These are phyloP conservation scores for Rhexocercosporidium sp. DNA, from an alignment of 2,329 filamentous ascomycete genomes.

Conservation along the genomic window DNA sequence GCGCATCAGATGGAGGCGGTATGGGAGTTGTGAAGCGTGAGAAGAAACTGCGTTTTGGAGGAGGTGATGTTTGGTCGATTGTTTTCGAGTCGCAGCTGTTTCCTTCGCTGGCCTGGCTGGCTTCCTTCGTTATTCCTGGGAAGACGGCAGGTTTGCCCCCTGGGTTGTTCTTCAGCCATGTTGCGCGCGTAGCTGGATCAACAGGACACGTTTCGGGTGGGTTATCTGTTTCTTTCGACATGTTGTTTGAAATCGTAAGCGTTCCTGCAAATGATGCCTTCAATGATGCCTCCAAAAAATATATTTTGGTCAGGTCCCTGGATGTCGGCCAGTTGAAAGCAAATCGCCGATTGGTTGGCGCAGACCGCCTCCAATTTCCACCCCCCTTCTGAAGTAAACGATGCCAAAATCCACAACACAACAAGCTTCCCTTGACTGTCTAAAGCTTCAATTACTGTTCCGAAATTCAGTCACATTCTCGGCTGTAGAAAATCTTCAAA, in stretches of 20 bases:
- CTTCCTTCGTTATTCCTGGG: constrained; percentile 37
- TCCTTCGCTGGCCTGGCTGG: constrained; percentile 40
- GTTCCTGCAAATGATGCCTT: background rate
- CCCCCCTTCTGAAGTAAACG: constrained; percentile 6
- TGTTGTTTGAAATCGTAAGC: constrained; percentile 17
- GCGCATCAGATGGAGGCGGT: constrained; percentile 16
- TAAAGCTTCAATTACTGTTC: constrained; percentile 18
- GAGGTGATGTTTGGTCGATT: constrained; percentile 46
- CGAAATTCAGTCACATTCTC: background rate
- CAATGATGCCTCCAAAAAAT: constrained; percentile 28
- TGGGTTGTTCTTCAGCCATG: constrained; percentile 68
- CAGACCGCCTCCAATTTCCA: constrained; percentile 28
- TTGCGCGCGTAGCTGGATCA: constrained; percentile 85
- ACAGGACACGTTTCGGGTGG: constrained; percentile 73
- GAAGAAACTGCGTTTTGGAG: constrained; percentile 27
- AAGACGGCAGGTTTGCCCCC: constrained; percentile 35
- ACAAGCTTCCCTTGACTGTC: constrained; percentile 9
- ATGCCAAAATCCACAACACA: background rate
- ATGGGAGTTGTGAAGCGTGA: constrained; percentile 28
- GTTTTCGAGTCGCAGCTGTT: constrained; percentile 44
- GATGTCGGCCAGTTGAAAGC: constrained; percentile 18
- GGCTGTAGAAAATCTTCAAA: constrained; percentile 19
- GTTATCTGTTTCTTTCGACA: constrained; percentile 39
- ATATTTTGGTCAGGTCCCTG: constrained; percentile 21
- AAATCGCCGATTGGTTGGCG: constrained; percentile 31